A percentile compares a stretch with the other conserved stretches of the same genome.
Evolutionary conservation across 306 rosid genomes (phyloP).

Genomic region (Glycine soja): DNA sequence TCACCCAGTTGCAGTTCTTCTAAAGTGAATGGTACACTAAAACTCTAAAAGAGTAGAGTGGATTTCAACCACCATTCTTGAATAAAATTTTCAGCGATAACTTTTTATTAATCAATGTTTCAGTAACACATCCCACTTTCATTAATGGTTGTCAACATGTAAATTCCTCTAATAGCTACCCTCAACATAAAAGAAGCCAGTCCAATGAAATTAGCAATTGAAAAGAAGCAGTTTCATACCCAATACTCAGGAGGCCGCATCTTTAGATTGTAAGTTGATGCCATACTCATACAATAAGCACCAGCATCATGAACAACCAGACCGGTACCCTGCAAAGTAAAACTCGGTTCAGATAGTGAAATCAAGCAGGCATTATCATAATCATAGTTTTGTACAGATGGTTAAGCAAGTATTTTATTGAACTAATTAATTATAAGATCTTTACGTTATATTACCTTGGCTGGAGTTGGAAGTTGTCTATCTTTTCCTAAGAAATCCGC

Average conservation of each 20-base stretch:
- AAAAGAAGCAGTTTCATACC: conserved; percentile 54
- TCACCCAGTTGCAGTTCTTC: background rate
- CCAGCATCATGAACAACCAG: conserved; percentile 96
- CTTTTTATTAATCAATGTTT: conserved; percentile 44
- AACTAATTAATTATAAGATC: too few species aligned
- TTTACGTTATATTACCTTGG: conserved; percentile 43
- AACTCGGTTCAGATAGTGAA: conserved; percentile 39
- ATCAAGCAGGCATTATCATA: conserved; percentile 24
- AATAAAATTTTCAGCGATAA: conserved; percentile 29
- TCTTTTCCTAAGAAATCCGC: conserved; percentile 65
- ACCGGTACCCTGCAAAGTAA: conserved; percentile 79
- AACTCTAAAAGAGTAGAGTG: background rate
- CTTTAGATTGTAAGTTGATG: conserved; percentile 93
- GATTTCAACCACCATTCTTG: background rate
- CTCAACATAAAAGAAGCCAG: background rate
- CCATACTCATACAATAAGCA: conserved; percentile 99
- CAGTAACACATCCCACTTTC: background rate
- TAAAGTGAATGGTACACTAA: background rate
- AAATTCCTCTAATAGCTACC: background rate
- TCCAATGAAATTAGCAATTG: conserved; percentile 8
- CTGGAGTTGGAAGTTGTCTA: conserved; percentile 57
- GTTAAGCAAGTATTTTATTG: background rate
- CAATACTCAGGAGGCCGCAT: conserved; percentile 97
- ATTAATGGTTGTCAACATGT: background rate
- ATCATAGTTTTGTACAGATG: conserved; percentile 1